Evolutionary conservation across 495 filamentous ascomycete species (phyloP), one percentile per base, ranked within the genome.

Genomic region (Durotheca rogersii): DNA sequence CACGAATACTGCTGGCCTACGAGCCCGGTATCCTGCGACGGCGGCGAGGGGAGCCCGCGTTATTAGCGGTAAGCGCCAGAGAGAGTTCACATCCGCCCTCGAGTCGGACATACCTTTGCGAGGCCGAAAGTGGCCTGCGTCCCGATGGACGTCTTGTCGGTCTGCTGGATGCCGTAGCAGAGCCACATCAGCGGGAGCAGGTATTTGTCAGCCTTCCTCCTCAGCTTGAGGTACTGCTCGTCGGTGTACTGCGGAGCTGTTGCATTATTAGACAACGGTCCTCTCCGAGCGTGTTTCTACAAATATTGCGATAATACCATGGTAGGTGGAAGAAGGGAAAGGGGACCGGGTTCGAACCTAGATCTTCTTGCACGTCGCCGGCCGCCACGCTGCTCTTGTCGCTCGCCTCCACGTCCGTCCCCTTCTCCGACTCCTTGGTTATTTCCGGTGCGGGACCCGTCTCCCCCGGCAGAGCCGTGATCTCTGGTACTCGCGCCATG

Each of bases 121-220:
- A 64, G 56, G 7, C 64, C 61, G 17, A 67, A 64, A 10, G 58
- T 67, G 12, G 61, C 64, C 34, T 67, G 64, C 11, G 58, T 64
- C 23, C 60, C 57, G 33, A 67, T 58, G 0, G 64, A 67, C 16
- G 64, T 67, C 31, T 67, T 67, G 15, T 67, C 64, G 0, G 52
- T 60, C 39, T 67, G 64, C 36, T 67, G 64, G 17, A 67, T 62
- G 17, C 64, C 64, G 29, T 67, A 67, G 45, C 64, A 67, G 21
- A 67, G 57, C 64, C 64, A 67, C 64, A 67, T 67, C 27, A 67
- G 19, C 3, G 64, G 64, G 4, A 67, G 54, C 11, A 67, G 42
- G 21, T 62, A 64, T 6, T 48, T 56, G 27, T 67, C 64, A 14
- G 52, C 55, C 23, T 67, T 67, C 21, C 55, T 47, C 39, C 47